phyloP scores from a whole-genome alignment of 164 flowering plant genomes.

The Sextonia rubra region DNA sequence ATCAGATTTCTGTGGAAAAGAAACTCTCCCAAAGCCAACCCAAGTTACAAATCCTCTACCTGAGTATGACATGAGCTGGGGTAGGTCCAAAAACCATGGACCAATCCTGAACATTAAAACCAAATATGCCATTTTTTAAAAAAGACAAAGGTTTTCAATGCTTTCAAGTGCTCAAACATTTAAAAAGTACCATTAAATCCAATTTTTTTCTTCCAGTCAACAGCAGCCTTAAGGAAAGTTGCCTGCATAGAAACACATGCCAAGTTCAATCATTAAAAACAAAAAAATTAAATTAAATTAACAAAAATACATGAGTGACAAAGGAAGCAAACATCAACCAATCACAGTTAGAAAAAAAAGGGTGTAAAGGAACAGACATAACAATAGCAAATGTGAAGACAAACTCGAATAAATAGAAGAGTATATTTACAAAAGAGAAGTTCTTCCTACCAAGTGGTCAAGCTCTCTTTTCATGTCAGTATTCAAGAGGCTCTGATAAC shows the following conservation, averaged over 20 bases:
- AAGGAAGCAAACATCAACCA: too few species aligned
- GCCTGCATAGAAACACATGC: conserved; percentile 47
- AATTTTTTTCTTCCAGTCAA: conserved; percentile 89
- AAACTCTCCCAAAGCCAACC: too few species aligned
- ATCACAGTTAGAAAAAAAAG: background rate
- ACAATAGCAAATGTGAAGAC: too few species aligned
- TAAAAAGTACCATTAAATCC: conserved; percentile 73
- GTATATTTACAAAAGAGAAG: background rate
- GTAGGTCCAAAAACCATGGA: too few species aligned
- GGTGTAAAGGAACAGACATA: background rate
- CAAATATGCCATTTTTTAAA: too few species aligned
- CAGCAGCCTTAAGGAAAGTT: conserved; percentile 77
- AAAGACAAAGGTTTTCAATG: background rate
- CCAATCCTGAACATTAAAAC: too few species aligned
- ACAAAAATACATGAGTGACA: too few species aligned
- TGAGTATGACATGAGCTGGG: too few species aligned
- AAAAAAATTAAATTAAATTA: background rate
- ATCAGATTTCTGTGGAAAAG: too few species aligned
- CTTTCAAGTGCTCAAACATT: background rate
- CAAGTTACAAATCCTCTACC: too few species aligned
- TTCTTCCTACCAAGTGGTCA: conserved; percentile 66
- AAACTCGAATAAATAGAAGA: background rate
- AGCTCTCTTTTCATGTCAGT: conserved; percentile 98
- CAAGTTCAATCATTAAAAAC: background rate
- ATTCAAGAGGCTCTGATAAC: conserved; percentile 87